Base-by-base conservation (phyloP, 169 alveolate genomes). In the Eimeria praecox region DNA sequence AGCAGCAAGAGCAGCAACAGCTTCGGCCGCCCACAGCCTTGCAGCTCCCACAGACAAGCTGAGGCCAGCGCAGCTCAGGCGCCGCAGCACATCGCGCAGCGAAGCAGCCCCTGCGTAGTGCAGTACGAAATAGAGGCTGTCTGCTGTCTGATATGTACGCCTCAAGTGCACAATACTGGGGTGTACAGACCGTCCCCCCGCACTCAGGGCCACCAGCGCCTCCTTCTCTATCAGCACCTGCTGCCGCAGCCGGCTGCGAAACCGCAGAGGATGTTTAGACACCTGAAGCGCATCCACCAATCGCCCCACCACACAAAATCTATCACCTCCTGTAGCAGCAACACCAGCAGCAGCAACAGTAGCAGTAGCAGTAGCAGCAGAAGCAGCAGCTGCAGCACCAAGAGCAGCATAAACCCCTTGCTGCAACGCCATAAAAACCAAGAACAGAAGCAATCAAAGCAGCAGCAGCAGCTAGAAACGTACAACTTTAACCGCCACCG, bases 401-500 rank as follows among this genome's bases (percentile, higher is more conserved):
- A 10, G 12, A 10, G 83, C 49, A 35, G 38, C 33, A 3, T 46
- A 22, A 0, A 69, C n/a, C 22, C 46, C 20, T 4, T 33, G 78
- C 46, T 69, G 46, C 52, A 5, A 14, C 82, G 20, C 12, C n/a
- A 71, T 9, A 0, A 49, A 16, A 35, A 18, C 16, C 52, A 30
- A 4, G 46, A 9, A 14, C 54, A 33, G n/a, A n/a, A n/a, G n/a
- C n/a, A n/a, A n/a, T n/a, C n/a, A n/a, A 40, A 44, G 89, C 89
- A 78, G 64, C 64, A 78, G 64, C 62, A 78, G 49, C 42, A 40
- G 62, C 2, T 22, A 18, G 9, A 30, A 73, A 80, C 95, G 27
- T 27, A 92, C 95, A 49, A 92, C 85, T 52, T 92, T 92, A 24
- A 92, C 92, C 30, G 95, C 92, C 62, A 92, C 91, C 3, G 42